These are phyloP conservation scores for Calophaca sinica DNA, from an alignment of 306 rosid genomes.

Conservation along the genomic window DNA sequence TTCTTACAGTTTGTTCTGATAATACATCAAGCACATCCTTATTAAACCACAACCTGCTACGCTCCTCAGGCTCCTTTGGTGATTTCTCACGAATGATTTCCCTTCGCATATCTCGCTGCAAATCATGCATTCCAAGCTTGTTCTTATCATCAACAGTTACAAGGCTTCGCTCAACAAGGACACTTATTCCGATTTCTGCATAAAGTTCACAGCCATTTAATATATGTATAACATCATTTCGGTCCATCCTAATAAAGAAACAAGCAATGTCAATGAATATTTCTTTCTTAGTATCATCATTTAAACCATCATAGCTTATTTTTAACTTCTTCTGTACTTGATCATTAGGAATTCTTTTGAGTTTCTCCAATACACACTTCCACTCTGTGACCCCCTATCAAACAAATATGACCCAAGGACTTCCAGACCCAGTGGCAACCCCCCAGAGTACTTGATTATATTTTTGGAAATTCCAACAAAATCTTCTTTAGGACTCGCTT, in stretches of 20 bases:
- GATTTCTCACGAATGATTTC: slow-evolving; percentile 21
- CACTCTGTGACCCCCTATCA: not conserved
- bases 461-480: slow-evolving; percentile 3
- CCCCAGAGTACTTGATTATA: slow-evolving; percentile 7
- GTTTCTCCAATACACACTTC: slow-evolving; percentile 11
- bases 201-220: slow-evolving; percentile 2
- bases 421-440: slow-evolving; percentile 44
- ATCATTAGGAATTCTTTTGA: slow-evolving; percentile 29
- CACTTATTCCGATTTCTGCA: slow-evolving; percentile 15
- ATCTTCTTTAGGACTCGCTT: not conserved
- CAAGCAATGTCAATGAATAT: slow-evolving; percentile 45
- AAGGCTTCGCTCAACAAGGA: slow-evolving; percentile 34
- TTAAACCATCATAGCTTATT: slow-evolving; percentile 30
- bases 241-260: slow-evolving; percentile 35
- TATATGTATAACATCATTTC: slow-evolving; percentile 6
- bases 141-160: not conserved
- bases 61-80: not conserved
- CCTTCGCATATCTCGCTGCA: slow-evolving; percentile 39
- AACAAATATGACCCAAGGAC: slow-evolving; percentile 31
- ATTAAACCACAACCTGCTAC: slow-evolving; percentile 37
- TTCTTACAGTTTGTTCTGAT: slow-evolving; percentile 9
- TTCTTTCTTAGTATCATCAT: not conserved
- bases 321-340: not conserved
- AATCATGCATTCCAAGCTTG: slow-evolving; percentile 44
- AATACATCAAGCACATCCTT: too few species aligned